Base-by-base conservation (phyloP, 352 stramenopile genomes). In the Globisporangium irregulare region DNA sequence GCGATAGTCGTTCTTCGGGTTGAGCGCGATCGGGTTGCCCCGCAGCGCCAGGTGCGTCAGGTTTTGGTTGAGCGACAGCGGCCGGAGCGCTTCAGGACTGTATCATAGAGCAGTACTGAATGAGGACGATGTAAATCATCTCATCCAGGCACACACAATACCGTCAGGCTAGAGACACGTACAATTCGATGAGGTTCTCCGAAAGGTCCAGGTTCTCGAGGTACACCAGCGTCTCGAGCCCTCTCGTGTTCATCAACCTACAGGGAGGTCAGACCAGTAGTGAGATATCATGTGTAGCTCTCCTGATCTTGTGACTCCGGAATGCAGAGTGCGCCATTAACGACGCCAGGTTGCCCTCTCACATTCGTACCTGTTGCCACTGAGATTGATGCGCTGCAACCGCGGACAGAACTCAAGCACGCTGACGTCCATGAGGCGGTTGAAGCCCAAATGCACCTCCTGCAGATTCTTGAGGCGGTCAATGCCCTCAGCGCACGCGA, bases 171-270 rank as follows among this genome's bases (percentile, higher is more conserved):
- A 32, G 29, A 8, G 29, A 32, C 29, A 32, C 29, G 63, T 80
- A 91, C 86, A 76, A 76, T 59, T 92, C 84, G 43, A 93, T 90
- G 50, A 93, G 76, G 56, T 93, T 92, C 48, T 93, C 86, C 0
- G 83, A 92, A 3, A 93, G 56, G 20, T 92, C 81, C 36, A 93
- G 56, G 55, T 81, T 76, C 56, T 91, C 79, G n/a, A 93, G 73
- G 15, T 60, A 73, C 8, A 74, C 67, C 1, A 93, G 81, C 54
- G 79, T 81, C 71, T 93, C 86, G n/a, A 93, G 71, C 1, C 86
- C 86, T 70, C 75, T 79, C 3, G 84, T 90, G 65, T 78, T 84
- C 56, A 78, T 77, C 4, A 92, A 66, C 18, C 81, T 90, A 51
- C 4, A 5, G 22, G 32, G 5, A 55, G 22, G 58, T 10, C 8